Evolutionary conservation across 1,139 yeast species (phyloP).

Genomic region (Yamadazyma epiphylla): DNA sequence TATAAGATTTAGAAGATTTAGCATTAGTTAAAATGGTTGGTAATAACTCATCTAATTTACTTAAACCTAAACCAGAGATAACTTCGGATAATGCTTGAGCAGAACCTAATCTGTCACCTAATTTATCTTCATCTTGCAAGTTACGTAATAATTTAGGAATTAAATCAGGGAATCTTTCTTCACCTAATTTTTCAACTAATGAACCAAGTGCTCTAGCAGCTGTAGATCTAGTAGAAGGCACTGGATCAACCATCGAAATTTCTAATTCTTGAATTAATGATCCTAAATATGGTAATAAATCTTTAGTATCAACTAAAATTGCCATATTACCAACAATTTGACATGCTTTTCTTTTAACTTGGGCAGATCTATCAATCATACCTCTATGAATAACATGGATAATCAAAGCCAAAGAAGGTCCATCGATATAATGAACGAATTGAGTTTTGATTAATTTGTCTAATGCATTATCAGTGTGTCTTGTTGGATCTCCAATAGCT

Average conservation of each 20-base stretch:
- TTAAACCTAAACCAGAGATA: conserved; percentile 82
- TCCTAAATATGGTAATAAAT: conserved; percentile 77
- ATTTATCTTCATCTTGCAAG: conserved; percentile 71
- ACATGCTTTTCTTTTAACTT: conserved; percentile 89
- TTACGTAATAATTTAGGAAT: conserved; percentile 77
- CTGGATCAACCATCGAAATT: conserved; percentile 97
- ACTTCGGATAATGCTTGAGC: conserved; percentile 98
- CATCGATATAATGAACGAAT: conserved; percentile 96
- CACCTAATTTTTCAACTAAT: conserved; percentile 92
- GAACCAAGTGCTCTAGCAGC: conserved; percentile 98
- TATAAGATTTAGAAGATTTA: conserved; percentile 57
- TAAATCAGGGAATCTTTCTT: conserved; percentile 89
- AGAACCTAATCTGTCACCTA: conserved; percentile 94
- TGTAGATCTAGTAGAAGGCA: conserved; percentile 93
- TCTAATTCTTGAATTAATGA: conserved; percentile 80
- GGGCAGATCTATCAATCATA: conserved; percentile 88
- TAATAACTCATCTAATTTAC: conserved; percentile 81
- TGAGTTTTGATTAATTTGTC: conserved; percentile 86
- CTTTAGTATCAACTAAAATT: conserved; percentile 84
- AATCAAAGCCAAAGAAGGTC: conserved; percentile 92
- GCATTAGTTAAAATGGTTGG: conserved; percentile 80
- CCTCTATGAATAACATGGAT: conserved; percentile 95
- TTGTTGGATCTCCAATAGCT: conserved; percentile 96
- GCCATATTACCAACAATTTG: conserved; percentile 99
- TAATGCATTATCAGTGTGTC: conserved; percentile 80